A percentile compares a stretch with the other conserved stretches of the same genome.
Conservation (phyloP, 2,329 filamentous ascomycete genomes). For the Fusarium acutatum region DNA sequence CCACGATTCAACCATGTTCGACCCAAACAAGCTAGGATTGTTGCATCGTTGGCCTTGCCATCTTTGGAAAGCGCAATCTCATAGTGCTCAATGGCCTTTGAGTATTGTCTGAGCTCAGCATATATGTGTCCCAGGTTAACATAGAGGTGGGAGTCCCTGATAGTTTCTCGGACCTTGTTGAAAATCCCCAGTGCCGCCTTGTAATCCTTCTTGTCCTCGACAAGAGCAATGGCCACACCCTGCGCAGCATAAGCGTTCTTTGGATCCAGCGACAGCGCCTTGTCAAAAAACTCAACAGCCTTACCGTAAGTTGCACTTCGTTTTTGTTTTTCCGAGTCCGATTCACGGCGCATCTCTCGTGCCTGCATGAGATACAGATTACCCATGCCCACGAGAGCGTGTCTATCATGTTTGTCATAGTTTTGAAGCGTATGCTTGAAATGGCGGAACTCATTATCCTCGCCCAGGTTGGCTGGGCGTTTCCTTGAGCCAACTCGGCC, state of each 20-base stretch:
- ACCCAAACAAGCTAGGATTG: constrained; percentile 85
- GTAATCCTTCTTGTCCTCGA: constrained; percentile 93
- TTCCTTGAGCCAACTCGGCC: constrained; percentile 84
- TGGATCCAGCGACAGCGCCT: constrained; percentile 91
- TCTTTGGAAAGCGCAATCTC: constrained; percentile 85
- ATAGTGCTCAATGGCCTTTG: constrained; percentile 93
- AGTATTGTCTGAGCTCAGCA: constrained; percentile 87
- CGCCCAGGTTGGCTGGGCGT: constrained; percentile 78
- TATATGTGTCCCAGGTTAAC: constrained; percentile 95
- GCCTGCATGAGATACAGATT: constrained; percentile 89
- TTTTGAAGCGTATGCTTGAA: constrained; percentile 96
- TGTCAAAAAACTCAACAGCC: constrained; percentile 98
- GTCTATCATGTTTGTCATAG: constrained; percentile 97
- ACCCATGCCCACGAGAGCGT: constrained; percentile 95
- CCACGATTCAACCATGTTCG: constrained; percentile 88
- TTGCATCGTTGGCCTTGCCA: constrained; percentile 75
- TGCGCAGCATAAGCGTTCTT: constrained; percentile 97
- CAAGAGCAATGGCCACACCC: constrained; percentile 90
- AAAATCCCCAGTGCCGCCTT: constrained; percentile 86
- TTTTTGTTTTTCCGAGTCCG: constrained; percentile 90
- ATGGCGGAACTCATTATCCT: constrained; percentile 91
- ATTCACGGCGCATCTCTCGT: constrained; percentile 92
- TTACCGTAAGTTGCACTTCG: constrained; percentile 86
- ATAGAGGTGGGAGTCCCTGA: constrained; percentile 87
- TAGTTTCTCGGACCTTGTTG: constrained; percentile 86